Evolutionary conservation across 441 rosid species (phyloP).

Genomic region (Euphorbia schlechtendalii): DNA sequence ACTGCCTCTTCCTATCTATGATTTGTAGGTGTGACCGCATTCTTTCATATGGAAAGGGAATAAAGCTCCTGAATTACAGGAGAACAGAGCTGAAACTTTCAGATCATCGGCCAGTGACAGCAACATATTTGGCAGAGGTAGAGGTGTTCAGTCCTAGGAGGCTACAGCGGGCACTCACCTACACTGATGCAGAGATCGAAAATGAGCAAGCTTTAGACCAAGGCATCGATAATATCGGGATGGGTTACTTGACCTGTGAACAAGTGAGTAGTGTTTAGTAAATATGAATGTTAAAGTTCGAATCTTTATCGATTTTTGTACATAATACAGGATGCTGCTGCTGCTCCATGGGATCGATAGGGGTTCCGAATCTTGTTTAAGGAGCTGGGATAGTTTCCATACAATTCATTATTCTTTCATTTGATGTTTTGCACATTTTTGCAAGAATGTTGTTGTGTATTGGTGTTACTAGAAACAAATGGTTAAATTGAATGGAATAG

Average conservation of each 20-base stretch:
- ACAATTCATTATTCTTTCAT: no score
- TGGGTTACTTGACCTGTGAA: constrained; percentile 25
- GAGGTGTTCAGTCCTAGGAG: constrained; percentile 71
- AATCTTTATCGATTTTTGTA: no score
- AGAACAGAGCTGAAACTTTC: constrained; percentile 69
- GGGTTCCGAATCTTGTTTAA: no score
- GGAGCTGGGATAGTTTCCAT: no score
- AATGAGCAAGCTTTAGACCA: constrained; percentile 37
- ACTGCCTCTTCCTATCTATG: not conserved
- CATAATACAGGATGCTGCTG: no score
- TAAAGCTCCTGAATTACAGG: constrained; percentile 62
- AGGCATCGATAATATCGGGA: constrained; percentile 26
- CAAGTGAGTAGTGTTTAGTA: constrained; percentile 36
- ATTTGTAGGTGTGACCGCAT: constrained; percentile 83
- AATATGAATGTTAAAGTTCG: no score
- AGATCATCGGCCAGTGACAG: constrained; percentile 93
- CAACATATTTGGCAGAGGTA: constrained; percentile 70
- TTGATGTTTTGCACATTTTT: no score
- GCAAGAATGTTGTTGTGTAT: no score
- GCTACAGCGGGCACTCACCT: constrained; percentile 79
- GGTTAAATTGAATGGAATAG: not conserved
- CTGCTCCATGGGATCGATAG: no score
- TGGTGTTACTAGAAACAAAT: not conserved
- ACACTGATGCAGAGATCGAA: constrained; percentile 81
- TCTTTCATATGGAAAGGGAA: constrained; percentile 73